These are phyloP conservation scores for Diutina sp. DNA, from an alignment of 1,139 yeast species.

Conservation along the genomic window DNA sequence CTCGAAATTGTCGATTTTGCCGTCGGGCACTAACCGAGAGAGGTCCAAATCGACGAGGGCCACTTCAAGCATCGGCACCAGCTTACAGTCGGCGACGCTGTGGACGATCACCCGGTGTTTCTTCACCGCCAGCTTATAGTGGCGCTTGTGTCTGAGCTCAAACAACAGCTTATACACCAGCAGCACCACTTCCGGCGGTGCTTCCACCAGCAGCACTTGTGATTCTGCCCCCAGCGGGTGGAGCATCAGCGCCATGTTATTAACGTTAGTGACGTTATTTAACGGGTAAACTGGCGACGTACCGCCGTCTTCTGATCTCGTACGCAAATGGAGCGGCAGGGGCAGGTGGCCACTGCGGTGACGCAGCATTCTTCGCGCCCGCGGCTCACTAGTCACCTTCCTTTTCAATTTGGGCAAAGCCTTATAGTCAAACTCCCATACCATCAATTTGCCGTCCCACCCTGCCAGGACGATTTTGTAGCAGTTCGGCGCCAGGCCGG, in stretches of 20 bases:
- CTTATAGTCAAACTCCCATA: constrained; percentile 67
- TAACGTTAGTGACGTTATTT: neutral
- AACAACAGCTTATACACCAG: constrained; percentile 23
- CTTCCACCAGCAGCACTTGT: neutral
- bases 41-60: constrained; percentile 24
- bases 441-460: constrained; percentile 51
- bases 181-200: constrained; percentile 12
- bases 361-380: neutral
- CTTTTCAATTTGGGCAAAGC: constrained; percentile 41
- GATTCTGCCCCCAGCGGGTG: neutral
- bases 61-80: constrained; percentile 27
- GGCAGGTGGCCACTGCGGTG: neutral
- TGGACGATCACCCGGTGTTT: constrained; percentile 18
- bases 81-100: constrained; percentile 25
- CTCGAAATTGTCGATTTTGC: constrained; percentile 1
- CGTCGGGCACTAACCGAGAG: constrained; percentile 17
- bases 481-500: constrained; percentile 9
- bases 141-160: constrained; percentile 20
- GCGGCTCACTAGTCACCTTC: constrained; percentile 8
- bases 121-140: constrained; percentile 12
- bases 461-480: constrained; percentile 60
- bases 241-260: neutral
- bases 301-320: neutral
- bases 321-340: neutral
- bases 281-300: neutral